Evolutionary conservation across 2,329 filamentous ascomycete species (phyloP), one percentile per base, ranked within the genome.

Genomic region (Neofusicoccum laricinum): DNA sequence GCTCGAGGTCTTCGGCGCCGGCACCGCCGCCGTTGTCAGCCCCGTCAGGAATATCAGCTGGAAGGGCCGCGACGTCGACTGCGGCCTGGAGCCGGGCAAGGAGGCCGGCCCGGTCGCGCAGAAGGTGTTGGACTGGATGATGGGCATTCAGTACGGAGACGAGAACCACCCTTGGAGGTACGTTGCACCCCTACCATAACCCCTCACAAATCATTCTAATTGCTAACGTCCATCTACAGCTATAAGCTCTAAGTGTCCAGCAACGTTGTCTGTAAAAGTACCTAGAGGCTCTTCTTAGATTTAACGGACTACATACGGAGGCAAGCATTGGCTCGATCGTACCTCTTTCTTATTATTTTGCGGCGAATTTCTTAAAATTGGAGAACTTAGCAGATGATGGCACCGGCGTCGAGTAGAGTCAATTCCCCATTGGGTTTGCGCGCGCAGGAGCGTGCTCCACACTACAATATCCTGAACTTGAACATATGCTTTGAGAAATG

Each of bases 91-190:
- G 75, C 88, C 91, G 70, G 82, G 87, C 53, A 86, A 96, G 78
- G 94, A 99, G 82, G 93, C 92, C 11, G 95, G 95, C 48, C 90
- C 93, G 73, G 84, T 98, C 72, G 90, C 95, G 10, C 80, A 87
- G 71, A 86, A 86, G 78, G 93, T 99, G 89, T 96, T 97, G 87
- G 86, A 90, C 72, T 99, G 95, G 95, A 97, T 99, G 67, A 93
- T 96, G 82, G 89, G 82, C 32, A 93, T 96, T 70, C 94, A 98
- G 81, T 97, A 98, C 76, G 95, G 95, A 68, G 93, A 97, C 68
- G 90, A 94, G 78, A 86, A 92, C 76, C 92, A 97, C 77, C 85
- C 89, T 69, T 99, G 95, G 95, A 97, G 93, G 84, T 89, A 88
- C 77, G 80, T 4, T 25, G 25, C 32, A 38, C 10, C 10, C 19